These are phyloP conservation scores for Solanum megistacrolobum DNA, from an alignment of 257 asterid genomes.

Conservation along the genomic window DNA sequence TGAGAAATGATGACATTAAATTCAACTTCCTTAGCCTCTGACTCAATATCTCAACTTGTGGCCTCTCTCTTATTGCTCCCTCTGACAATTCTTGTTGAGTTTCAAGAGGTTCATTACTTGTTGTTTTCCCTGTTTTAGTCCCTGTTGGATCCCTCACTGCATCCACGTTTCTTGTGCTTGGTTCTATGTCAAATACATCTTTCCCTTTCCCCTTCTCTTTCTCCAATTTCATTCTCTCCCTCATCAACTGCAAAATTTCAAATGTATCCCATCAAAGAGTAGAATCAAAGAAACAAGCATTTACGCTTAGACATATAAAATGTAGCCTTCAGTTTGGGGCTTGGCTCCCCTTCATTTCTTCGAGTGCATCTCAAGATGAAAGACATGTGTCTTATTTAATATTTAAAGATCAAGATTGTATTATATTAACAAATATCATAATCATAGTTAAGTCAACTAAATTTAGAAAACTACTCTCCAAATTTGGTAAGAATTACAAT, in stretches of 20 bases:
- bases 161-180: neutral
- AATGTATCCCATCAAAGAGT: neutral
- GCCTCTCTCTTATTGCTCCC: slow-evolving; percentile 3
- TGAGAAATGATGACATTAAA: slow-evolving; percentile 48
- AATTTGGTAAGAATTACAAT: too few species aligned
- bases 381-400: too few species aligned
- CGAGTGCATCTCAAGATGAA: too few species aligned
- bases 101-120: neutral
- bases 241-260: neutral
- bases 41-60: slow-evolving; percentile 13
- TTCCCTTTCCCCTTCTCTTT: slow-evolving; percentile 48
- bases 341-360: too few species aligned
- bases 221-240: slow-evolving; percentile 48
- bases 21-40: slow-evolving; percentile 33
- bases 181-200: slow-evolving; percentile 3
- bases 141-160: neutral
- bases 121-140: too few species aligned
- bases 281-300: neutral
- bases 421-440: too few species aligned
- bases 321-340: too few species aligned
- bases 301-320: too few species aligned
- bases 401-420: too few species aligned
- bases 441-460: too few species aligned
- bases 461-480: too few species aligned
- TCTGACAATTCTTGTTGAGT: neutral